Evolutionary conservation across 2,329 filamentous ascomycete species (phyloP).

Genomic region (Diaporthe vaccinii): DNA sequence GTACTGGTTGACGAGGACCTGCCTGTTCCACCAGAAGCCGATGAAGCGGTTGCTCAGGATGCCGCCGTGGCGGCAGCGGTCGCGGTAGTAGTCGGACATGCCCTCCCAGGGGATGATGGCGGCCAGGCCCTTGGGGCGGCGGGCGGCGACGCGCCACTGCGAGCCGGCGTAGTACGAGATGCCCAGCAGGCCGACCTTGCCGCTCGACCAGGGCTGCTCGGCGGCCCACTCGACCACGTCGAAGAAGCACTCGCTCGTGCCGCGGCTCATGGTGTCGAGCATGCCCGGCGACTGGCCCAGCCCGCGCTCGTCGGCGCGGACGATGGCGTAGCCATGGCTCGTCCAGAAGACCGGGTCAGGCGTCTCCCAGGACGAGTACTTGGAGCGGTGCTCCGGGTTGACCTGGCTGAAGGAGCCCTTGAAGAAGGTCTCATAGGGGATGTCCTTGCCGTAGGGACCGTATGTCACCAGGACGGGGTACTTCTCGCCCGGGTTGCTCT

Average conservation of each 20-base stretch:
- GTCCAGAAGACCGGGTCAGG: constrained; percentile 72
- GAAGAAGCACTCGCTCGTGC: constrained; percentile 62
- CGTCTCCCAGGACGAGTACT: constrained; percentile 71
- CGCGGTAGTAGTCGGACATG: constrained; percentile 68
- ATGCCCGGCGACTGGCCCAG: constrained; percentile 61
- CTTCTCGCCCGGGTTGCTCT: constrained; percentile 41
- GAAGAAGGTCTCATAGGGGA: constrained; percentile 67
- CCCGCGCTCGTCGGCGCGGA: constrained; percentile 66
- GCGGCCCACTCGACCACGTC: constrained; percentile 65
- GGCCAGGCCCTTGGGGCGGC: constrained; percentile 59
- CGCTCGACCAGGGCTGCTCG: constrained; percentile 60
- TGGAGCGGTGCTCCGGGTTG: constrained; percentile 65
- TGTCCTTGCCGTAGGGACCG: constrained; percentile 81
- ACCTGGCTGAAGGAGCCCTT: constrained; percentile 61
- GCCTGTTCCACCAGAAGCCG: constrained; percentile 75
- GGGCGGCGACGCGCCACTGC: constrained; percentile 64
- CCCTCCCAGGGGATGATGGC: constrained; percentile 67
- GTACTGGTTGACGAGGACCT: constrained; percentile 78
- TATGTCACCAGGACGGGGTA: constrained; percentile 78
- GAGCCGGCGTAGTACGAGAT: constrained; percentile 62
- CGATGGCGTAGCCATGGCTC: constrained; percentile 64
- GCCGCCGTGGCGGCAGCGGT: constrained; percentile 72
- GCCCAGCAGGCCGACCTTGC: constrained; percentile 63
- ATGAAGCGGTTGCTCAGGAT: constrained; percentile 73
- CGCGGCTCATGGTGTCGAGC: constrained; percentile 63